A percentile compares a stretch with the other conserved stretches of the same genome.
Evolutionary conservation across 768 basidiomycete genomes (phyloP).

Genomic region (Trametes maxima): DNA sequence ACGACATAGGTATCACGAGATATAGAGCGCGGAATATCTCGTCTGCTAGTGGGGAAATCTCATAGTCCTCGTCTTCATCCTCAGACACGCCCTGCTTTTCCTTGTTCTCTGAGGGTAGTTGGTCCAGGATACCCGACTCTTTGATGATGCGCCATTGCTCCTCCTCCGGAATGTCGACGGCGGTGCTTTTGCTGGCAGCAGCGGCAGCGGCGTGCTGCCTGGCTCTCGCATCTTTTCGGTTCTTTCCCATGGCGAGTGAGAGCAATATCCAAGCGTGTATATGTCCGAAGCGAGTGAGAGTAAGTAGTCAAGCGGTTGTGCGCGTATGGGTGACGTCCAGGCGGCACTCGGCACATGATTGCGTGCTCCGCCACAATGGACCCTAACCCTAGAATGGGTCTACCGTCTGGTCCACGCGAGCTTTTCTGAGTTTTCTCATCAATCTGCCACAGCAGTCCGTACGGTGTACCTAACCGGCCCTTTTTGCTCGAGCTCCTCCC

Average conservation of each 20-base stretch:
- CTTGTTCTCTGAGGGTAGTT: not conserved
- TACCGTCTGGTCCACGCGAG: not conserved
- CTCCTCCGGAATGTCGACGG: constrained; percentile 60
- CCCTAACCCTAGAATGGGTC: constrained; percentile 8
- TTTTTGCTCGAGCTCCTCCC: no score
- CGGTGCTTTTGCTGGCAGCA: not conserved
- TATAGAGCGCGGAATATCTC: constrained; percentile 71
- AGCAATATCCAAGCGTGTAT: no score
- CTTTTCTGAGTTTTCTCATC: no score
- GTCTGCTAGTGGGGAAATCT: constrained; percentile 50
- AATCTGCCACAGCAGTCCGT: no score
- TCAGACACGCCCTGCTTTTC: not conserved
- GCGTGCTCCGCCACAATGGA: not conserved
- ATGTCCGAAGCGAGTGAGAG: no score
- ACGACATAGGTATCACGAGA: constrained; percentile 73
- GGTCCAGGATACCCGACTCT: constrained; percentile 51
- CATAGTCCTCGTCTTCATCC: constrained; percentile 35
- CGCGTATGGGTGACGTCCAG: not conserved
- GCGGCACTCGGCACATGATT: not conserved
- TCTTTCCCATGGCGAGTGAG: constrained; percentile 24
- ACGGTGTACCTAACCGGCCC: no score
- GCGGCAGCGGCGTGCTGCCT: not conserved
- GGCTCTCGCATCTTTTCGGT: constrained; percentile 21
- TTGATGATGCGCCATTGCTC: constrained; percentile 80
- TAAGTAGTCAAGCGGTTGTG: not conserved